Conservation (phyloP, 129 eudicot species). For the Erigeron canadensis region DNA sequence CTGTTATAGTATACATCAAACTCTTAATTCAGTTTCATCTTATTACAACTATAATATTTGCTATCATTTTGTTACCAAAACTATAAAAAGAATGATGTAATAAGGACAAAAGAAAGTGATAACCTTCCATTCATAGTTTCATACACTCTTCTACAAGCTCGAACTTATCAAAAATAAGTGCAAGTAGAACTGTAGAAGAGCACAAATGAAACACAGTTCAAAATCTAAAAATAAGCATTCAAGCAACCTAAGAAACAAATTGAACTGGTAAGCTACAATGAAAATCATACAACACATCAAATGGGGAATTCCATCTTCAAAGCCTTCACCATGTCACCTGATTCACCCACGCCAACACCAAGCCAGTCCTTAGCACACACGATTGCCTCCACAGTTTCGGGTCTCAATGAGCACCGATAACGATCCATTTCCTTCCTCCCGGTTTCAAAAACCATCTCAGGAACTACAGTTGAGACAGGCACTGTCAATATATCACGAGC, state of each 20-base stretch:
- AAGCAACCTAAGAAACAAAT: slow-evolving; percentile 19
- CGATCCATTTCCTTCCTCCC: slow-evolving; percentile 65
- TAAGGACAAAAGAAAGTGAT: too few species aligned
- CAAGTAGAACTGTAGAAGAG: too few species aligned
- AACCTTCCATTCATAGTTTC: too few species aligned
- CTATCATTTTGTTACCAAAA: too few species aligned
- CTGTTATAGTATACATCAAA: too few species aligned
- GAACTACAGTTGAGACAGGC: slow-evolving; percentile 58
- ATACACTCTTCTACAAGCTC: too few species aligned
- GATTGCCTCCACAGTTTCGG: slow-evolving; percentile 80
- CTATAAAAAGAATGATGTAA: too few species aligned
- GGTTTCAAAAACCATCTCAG: slow-evolving; percentile 54
- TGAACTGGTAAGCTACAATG: not conserved
- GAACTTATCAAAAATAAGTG: not conserved
- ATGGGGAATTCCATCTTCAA: slow-evolving; percentile 73
- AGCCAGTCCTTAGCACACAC: slow-evolving; percentile 85
- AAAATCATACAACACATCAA: slow-evolving; percentile 26
- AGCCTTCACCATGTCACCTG: slow-evolving; percentile 32
- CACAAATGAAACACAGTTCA: not conserved
- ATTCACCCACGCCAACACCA: slow-evolving; percentile 23
- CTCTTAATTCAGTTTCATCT: too few species aligned
- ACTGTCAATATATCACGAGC: slow-evolving; percentile 75
- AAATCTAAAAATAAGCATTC: slow-evolving; percentile 24
- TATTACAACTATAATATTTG: too few species aligned
- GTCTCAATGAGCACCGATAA: slow-evolving; percentile 65